Evolutionary conservation across 2,329 filamentous ascomycete genomes (phyloP), one percentile per base, ranked within the genome.

Genomic region (Pyricularia grisea): DNA sequence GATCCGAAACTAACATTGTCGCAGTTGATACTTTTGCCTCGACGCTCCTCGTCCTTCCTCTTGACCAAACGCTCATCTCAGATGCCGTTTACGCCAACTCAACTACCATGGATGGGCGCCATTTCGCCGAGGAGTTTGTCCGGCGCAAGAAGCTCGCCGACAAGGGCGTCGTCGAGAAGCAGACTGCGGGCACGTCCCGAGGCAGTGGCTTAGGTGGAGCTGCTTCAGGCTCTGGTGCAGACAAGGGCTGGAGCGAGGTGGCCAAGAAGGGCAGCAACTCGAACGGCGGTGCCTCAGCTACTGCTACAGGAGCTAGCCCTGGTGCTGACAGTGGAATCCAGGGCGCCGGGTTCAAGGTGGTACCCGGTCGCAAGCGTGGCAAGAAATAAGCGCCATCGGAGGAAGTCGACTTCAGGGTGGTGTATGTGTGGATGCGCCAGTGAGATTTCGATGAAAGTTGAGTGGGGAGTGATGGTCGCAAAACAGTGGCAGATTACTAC

Each of bases 101-200:
- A 1, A 91, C 90, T 74, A 96, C 94, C 0, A 92, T 99, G 79
- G 93, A 99, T 76, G 93, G 92, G 0, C 91, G 92, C 67, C 93
- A 96, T 75, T 98, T 98, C 76, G 93, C 93, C 0, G 92, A 97
- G 70, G 95, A 99, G 78, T 99, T 95, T 76, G 87, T 98, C 70
- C 91, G 94, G 42, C 93, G 94, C 74, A 94, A 94, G 81, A 96
- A 92, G 84, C 87, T 96, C 1, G 94, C 95, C 0, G 94, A 98
- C 74, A 95, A 94, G 82, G 95, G 95, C 58, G 87, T 97, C 60
- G 72, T 78, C 1, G 84, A 97, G 23, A 91, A 93, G 77, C 90
- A 92, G 74, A 87, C 91, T 68, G 84, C 88, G 20, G 83, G 86
- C 66, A 84, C 81, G 67, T 63, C 60, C 60, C 80, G 81, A 50